phyloP scores from a whole-genome alignment of 306 rosid genomes.

The Herpetospermum pedunculosum region DNA sequence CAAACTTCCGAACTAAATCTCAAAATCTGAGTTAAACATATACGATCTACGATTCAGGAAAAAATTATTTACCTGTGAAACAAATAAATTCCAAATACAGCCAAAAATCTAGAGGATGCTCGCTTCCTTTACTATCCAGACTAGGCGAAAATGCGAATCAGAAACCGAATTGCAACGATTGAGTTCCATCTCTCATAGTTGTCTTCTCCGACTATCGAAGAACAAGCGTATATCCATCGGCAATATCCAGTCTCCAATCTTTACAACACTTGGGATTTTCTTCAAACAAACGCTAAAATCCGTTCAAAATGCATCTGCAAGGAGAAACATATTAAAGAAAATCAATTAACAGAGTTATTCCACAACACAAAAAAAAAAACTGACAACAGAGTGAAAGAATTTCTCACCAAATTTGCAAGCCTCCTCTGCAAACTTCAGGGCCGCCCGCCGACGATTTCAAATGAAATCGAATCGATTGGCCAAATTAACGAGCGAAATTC shows the following conservation, averaged over 20 bases:
- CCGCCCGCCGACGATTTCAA: background rate
- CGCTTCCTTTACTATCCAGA: constrained; percentile 17
- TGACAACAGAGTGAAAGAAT: background rate
- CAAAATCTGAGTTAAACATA: constrained; percentile 2
- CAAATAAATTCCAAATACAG: constrained; percentile 22
- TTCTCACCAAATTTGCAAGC: background rate
- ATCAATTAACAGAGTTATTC: background rate
- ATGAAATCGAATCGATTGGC: background rate
- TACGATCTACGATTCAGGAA: constrained; percentile 21
- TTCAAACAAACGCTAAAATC: constrained; percentile 6
- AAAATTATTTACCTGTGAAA: constrained; percentile 40
- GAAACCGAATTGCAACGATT: constrained; percentile 12
- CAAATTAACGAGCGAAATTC: background rate
- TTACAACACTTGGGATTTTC: constrained; percentile 15
- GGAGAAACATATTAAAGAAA: background rate
- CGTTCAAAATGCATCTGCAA: constrained; percentile 5
- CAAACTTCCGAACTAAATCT: background rate
- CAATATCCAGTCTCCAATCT: constrained; percentile 6
- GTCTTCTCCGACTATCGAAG: constrained; percentile 19
- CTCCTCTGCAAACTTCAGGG: background rate
- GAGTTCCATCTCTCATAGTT: constrained; percentile 29
- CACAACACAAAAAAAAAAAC: background rate
- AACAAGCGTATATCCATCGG: constrained; percentile 1
- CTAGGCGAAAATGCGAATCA: constrained; percentile 29
- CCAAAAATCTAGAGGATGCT: background rate